Conservation (phyloP, 176 grass and related monocot genomes). For the Eleusine indica region DNA sequence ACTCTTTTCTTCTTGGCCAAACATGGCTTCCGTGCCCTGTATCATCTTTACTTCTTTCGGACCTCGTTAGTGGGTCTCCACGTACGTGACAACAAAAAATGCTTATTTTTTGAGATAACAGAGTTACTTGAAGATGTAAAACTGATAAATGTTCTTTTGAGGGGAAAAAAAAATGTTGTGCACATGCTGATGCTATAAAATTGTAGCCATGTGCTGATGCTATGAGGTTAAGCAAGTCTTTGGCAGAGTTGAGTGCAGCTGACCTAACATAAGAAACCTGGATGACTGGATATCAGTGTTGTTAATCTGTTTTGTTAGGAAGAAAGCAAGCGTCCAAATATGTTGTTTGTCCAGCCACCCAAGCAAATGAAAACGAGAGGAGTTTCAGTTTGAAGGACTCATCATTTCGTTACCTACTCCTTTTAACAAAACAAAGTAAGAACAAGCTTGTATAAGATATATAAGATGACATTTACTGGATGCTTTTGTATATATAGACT, state of each 20-base stretch:
- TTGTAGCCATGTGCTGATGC: not conserved
- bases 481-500: not conserved
- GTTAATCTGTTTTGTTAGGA: constrained; percentile 19
- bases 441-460: too few relatives aligned
- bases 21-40: not conserved
- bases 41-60: constrained; percentile 7
- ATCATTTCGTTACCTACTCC: not conserved
- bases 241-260: constrained; percentile 21
- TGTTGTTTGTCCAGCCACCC: constrained; percentile 23
- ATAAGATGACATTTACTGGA: too few relatives aligned
- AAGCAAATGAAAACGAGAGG: not conserved
- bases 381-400: constrained; percentile 17
- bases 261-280: constrained; percentile 36
- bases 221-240: constrained; percentile 15
- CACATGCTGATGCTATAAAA: constrained; percentile 17
- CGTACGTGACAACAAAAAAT: not conserved
- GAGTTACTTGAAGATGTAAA: not conserved
- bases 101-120: constrained; percentile 4
- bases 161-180: not conserved
- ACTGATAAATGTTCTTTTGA: not conserved
- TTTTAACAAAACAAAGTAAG: too few relatives aligned
- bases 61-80: constrained; percentile 10
- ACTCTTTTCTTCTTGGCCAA: not conserved
- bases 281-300: not conserved
- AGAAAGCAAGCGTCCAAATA: constrained; percentile 1